Base-by-base conservation (phyloP, 306 rosid genomes). In the Vigna nakashimae region DNA sequence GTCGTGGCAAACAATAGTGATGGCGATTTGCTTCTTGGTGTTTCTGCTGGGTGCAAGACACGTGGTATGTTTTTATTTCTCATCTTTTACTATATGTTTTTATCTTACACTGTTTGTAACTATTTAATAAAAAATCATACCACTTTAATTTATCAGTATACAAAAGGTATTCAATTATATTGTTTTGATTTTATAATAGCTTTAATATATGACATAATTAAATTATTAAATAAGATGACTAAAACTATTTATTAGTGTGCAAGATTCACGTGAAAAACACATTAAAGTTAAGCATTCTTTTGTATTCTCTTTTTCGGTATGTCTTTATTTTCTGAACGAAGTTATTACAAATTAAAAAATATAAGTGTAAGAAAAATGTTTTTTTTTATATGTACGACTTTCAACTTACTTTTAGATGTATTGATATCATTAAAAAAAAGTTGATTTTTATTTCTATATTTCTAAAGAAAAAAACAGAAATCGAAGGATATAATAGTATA, bases 1-100 rank as follows among this genome's bases (percentile, higher is more conserved):
- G 98, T 92, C 98, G 16, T 95, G 98, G 98, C 90, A 92, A 84
- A 88, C 98, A 16, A 88, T 92, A 51, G 26, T 89, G 6, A 82
- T 89, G 97, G 98, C 93, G 2, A 4, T 82, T 71, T 84, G 80
- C 87, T 95, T 91, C 90, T 87, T 95, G 79, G 63, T 45, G 56
- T 5, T 92, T 1, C 92, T 95, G 5, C 86, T 95, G 18, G 9
- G 82, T 52, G 84, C 97, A 38, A 89, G 98, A 84, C 90, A 89
- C 24, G 67, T 92, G 28, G 98, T 94, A 90, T 5, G 89, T 81
- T 68, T 5, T 26, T 76, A 63, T 22, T 56, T 59, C 13, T 40
- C 11, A 18, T 6, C 49, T 14, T 5, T 57, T 1, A 14, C 12
- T 22, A 24, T 18, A 86, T 22, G 89, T 71, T 68, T 9, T 50